Conservation (phyloP, 345 rosid species). For the Isatis tinctoria region DNA sequence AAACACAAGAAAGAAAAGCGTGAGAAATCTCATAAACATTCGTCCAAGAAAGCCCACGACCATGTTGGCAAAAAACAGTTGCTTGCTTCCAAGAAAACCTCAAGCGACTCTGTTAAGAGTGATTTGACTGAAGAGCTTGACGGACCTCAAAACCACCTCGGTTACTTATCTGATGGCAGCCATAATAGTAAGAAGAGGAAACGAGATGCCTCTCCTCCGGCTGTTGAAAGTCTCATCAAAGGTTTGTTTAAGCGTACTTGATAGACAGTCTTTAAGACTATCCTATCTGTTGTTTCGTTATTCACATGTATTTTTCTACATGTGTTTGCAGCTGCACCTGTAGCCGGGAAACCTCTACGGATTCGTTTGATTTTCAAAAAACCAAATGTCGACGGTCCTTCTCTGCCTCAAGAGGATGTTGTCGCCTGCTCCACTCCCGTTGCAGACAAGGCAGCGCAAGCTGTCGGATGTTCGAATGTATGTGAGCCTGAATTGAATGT, state of each 20-base stretch:
- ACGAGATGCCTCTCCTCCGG: background rate
- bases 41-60: background rate
- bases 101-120: slow-evolving; percentile 24
- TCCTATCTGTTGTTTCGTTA: background rate
- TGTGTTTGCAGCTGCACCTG: background rate
- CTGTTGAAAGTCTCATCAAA: slow-evolving; percentile 16
- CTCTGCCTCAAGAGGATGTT: background rate
- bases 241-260: slow-evolving; percentile 24
- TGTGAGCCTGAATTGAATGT: background rate
- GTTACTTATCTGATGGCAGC: slow-evolving; percentile 43
- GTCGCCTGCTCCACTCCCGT: slow-evolving; percentile 24
- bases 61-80: background rate
- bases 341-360: slow-evolving; percentile 43
- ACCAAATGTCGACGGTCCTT: background rate
- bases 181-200: slow-evolving; percentile 44
- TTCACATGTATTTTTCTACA: background rate
- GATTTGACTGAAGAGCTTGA: slow-evolving; percentile 29
- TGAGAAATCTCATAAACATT: background rate
- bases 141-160: slow-evolving; percentile 16
- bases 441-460: background rate
- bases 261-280: background rate
- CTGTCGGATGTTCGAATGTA: background rate
- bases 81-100: background rate
- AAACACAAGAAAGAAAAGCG: slow-evolving; percentile 5
- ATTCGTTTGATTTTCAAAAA: slow-evolving; percentile 43